phyloP scores from a whole-genome alignment of 768 basidiomycete genomes.

The Ramaria sp. region DNA sequence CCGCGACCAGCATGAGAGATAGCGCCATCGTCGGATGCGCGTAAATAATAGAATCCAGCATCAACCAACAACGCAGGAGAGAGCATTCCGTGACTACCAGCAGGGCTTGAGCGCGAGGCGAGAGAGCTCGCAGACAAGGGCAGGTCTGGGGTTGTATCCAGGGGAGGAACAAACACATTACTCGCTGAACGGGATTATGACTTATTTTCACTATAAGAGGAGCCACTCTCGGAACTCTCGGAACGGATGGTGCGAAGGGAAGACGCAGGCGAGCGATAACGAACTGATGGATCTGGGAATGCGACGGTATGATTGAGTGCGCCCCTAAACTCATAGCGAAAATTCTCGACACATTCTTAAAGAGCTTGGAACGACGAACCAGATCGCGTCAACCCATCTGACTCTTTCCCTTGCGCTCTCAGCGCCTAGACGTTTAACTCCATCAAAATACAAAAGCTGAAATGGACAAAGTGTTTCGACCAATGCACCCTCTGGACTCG shows the following conservation, averaged over 20 bases:
- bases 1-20: constrained; percentile 45
- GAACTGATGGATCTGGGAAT: constrained; percentile 35
- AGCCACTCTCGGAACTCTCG: constrained; percentile 33
- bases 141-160: constrained; percentile 58
- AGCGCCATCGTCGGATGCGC: constrained; percentile 65
- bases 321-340: constrained; percentile 41
- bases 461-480: constrained; percentile 79
- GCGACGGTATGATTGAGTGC: constrained; percentile 56
- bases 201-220: constrained; percentile 23
- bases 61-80: constrained; percentile 46
- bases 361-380: constrained; percentile 40
- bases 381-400: constrained; percentile 85
- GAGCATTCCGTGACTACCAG: constrained; percentile 10
- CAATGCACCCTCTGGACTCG: constrained; percentile 28
- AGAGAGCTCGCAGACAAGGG: constrained; percentile 30
- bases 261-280: constrained; percentile 40
- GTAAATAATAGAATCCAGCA: constrained; percentile 15
- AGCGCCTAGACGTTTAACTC: constrained; percentile 79
- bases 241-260: constrained; percentile 65
- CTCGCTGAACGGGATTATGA: constrained; percentile 49
- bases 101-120: constrained; percentile 14
- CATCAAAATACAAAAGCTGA: constrained; percentile 83
- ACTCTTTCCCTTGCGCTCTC: constrained; percentile 80
- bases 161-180: constrained; percentile 67
- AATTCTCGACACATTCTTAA: not conserved